These are phyloP conservation scores for Paraconiothyrium brasiliense DNA, from an alignment of 2,329 filamentous ascomycete genomes.

Conservation along the genomic window DNA sequence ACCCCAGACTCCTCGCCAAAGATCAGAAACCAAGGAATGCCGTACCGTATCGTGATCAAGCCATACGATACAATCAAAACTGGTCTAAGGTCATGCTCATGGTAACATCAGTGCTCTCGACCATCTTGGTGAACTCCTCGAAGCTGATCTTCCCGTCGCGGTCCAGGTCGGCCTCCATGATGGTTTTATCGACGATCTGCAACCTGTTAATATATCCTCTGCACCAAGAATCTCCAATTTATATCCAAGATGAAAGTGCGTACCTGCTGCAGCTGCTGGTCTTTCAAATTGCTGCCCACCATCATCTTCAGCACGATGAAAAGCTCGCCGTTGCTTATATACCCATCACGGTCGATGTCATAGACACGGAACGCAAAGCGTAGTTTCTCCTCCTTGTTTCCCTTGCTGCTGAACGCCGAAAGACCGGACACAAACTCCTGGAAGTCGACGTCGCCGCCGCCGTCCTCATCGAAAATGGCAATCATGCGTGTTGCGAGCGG, in stretches of 20 bases:
- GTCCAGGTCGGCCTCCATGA: slow-evolving; percentile 98
- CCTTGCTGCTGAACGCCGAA: slow-evolving; percentile 95
- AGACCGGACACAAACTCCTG: slow-evolving; percentile 97
- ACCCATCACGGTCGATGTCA: slow-evolving; percentile 98
- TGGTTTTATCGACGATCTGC: slow-evolving; percentile 99
- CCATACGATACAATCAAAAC: slow-evolving; percentile 40
- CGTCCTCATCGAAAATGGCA: slow-evolving; percentile 98
- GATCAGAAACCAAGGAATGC: slow-evolving; percentile 26
- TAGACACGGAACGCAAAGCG: slow-evolving; percentile 99
- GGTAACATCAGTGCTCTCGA: slow-evolving; percentile 85
- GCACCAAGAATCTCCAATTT: neutral
- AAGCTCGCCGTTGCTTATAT: slow-evolving; percentile 97
- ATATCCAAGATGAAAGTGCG: neutral
- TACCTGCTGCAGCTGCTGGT: slow-evolving; percentile 93
- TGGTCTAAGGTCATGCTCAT: slow-evolving; percentile 74
- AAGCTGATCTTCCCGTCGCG: slow-evolving; percentile 98
- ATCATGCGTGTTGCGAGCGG: slow-evolving; percentile 98
- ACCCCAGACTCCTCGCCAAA: slow-evolving; percentile 49
- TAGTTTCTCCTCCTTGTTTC: slow-evolving; percentile 98
- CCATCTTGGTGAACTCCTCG: slow-evolving; percentile 98
- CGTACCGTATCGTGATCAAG: slow-evolving; percentile 26
- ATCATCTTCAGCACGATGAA: slow-evolving; percentile 99
- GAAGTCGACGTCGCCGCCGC: slow-evolving; percentile 97
- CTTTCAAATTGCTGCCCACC: slow-evolving; percentile 98
- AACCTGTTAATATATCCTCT: slow-evolving; percentile 22